These are phyloP conservation scores for Schwanniomyces pseudopolymorphus DNA, from an alignment of 805 yeast species.

Conservation along the genomic window DNA sequence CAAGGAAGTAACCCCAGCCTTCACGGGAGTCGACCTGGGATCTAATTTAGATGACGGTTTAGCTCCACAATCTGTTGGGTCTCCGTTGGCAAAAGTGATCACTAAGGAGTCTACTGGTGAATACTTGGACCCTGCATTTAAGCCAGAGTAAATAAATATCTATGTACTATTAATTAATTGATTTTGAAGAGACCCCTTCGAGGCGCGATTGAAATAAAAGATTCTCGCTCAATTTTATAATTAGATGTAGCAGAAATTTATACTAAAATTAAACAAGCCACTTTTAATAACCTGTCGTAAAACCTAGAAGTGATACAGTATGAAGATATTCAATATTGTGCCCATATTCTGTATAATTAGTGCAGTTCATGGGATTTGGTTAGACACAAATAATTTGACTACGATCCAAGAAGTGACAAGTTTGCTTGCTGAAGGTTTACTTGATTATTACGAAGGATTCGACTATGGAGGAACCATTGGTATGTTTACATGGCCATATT, in stretches of 20 bases:
- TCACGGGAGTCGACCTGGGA: background rate
- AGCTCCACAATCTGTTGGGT: background rate
- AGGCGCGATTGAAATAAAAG: background rate
- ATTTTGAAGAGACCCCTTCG: background rate
- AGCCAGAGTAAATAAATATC: slow-evolving; percentile 7
- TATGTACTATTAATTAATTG: slow-evolving; percentile 1
- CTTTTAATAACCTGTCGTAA: background rate
- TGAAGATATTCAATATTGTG: slow-evolving; percentile 5
- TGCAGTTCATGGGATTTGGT: slow-evolving; percentile 19
- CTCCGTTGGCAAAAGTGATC: background rate
- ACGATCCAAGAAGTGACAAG: slow-evolving; percentile 58
- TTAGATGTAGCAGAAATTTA: background rate
- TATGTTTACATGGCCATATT: slow-evolving; percentile 84
- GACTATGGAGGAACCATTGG: slow-evolving; percentile 78
- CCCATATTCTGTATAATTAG: slow-evolving; percentile 5
- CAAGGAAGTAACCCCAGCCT: background rate
- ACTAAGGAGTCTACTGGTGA: slow-evolving; percentile 5
- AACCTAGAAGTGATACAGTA: background rate
- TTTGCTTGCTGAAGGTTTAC: slow-evolving; percentile 63
- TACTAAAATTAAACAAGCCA: background rate
- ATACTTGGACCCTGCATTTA: slow-evolving; percentile 21
- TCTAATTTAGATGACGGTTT: background rate
- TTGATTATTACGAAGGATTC: slow-evolving; percentile 78
- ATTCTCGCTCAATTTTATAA: background rate
- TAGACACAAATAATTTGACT: slow-evolving; percentile 39